Evolutionary conservation across 78 protist species (phyloP).

Genomic region (Speleostelium caveatum): DNA sequence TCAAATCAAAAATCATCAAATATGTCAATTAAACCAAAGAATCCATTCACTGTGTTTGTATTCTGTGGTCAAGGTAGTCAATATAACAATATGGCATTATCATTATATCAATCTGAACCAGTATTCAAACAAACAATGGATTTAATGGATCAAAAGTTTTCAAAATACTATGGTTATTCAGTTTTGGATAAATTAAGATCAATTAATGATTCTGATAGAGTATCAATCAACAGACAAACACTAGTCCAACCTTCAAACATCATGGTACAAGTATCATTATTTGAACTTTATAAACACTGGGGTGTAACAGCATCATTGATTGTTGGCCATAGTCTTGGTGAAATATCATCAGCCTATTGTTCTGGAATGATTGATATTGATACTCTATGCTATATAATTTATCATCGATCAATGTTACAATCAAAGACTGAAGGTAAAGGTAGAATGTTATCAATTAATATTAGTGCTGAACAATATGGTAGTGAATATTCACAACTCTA

Average conservation of each 20-base stretch:
- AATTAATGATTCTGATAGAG: neutral
- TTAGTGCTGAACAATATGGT: neutral
- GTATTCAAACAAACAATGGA: slow-evolving; percentile 6
- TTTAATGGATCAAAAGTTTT: neutral
- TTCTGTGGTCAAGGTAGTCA: slow-evolving; percentile 22
- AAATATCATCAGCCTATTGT: slow-evolving; percentile 7
- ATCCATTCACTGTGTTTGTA: slow-evolving; percentile 2
- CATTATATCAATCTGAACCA: neutral
- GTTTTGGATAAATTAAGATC: neutral
- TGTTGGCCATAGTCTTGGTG: slow-evolving; percentile 41
- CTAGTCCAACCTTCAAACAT: neutral
- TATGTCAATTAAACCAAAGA: neutral
- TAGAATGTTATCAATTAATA: slow-evolving; percentile 27
- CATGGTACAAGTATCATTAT: neutral
- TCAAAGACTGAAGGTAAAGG: slow-evolving; percentile 1
- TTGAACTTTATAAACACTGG: slow-evolving; percentile 4
- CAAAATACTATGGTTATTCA: slow-evolving; percentile 6
- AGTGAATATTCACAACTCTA: neutral
- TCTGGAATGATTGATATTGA: slow-evolving; percentile 1
- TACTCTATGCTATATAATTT: neutral
- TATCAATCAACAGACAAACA: neutral
- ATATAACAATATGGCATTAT: neutral
- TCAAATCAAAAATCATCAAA: neutral
- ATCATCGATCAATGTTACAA: slow-evolving; percentile 2
- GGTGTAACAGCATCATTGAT: neutral